A percentile compares a stretch with the other conserved stretches of the same genome.
Conservation (phyloP, 148 eudicot genomes). For the Arctostaphylos glauca region DNA sequence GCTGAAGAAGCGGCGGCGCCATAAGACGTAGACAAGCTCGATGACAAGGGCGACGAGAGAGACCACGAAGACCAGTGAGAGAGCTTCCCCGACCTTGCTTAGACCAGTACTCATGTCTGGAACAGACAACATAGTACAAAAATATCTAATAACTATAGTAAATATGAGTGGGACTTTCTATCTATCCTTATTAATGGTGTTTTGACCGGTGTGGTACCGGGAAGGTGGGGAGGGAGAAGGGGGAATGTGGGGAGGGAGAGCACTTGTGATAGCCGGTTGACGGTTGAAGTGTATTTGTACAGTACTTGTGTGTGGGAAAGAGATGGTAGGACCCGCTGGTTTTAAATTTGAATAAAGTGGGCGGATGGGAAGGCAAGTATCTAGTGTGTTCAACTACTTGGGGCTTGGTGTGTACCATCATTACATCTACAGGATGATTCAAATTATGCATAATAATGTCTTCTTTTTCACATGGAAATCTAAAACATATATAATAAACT, state of each 20-base stretch:
- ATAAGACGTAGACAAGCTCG: conserved; percentile 33
- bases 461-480: no score
- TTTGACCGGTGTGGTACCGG: conserved; percentile 5
- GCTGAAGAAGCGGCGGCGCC: conserved; percentile 21
- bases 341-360: neutral
- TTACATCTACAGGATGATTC: no score
- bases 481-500: no score
- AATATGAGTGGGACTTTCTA: neutral
- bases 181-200: neutral
- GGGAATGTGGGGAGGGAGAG: no score
- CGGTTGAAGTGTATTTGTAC: neutral
- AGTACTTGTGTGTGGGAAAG: no score
- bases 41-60: conserved; percentile 29
- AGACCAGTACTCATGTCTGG: neutral
- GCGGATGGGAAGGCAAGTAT: neutral
- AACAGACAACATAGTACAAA: neutral
- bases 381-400: neutral
- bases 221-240: neutral
- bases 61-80: conserved; percentile 24
- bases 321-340: no score
- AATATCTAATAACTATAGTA: no score
- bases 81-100: conserved; percentile 5
- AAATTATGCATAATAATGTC: no score
- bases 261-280: neutral
- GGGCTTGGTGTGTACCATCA: no score